Evolutionary conservation across 129 eudicot species (phyloP).

Genomic region (Erigeron canadensis): DNA sequence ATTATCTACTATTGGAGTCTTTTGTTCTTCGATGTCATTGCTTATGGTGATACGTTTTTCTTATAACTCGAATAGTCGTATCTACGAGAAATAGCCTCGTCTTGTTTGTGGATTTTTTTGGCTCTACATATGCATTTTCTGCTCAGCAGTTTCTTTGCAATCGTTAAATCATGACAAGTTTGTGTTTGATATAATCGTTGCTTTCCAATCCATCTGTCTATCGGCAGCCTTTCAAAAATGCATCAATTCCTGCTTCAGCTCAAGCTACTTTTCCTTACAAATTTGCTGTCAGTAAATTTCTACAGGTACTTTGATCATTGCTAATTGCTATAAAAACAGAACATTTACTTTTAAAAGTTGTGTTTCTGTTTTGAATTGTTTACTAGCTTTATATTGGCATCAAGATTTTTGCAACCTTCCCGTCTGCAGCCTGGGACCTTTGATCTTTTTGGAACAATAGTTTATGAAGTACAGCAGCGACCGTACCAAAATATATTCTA

Average conservation of each 20-base stretch:
- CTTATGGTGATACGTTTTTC: no score
- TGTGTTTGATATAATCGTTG: neutral
- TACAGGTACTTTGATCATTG: constrained; percentile 51
- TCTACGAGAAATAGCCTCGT: no score
- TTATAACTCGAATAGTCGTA: no score
- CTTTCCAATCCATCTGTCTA: neutral
- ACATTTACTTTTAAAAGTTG: neutral
- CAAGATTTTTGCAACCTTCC: neutral
- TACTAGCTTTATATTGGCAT: neutral
- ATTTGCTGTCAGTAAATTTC: constrained; percentile 83
- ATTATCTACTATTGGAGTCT: neutral
- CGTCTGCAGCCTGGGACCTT: constrained; percentile 62
- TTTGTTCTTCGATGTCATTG: neutral
- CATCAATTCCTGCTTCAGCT: constrained; percentile 78
- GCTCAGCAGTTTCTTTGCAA: neutral
- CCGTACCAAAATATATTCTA: constrained; percentile 77
- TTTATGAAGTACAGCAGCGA: constrained; percentile 67
- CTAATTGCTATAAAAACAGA: no score
- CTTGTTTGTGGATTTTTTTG: no score
- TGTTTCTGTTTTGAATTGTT: neutral
- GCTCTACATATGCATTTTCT: neutral
- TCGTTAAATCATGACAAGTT: neutral
- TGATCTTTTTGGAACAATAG: constrained; percentile 83
- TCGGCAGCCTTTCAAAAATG: constrained; percentile 64
- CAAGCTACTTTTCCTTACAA: constrained; percentile 85